Evolutionary conservation across 495 filamentous ascomycete species (phyloP), one percentile per base, ranked within the genome.

Genomic region (Annulohypoxylon bovei): DNA sequence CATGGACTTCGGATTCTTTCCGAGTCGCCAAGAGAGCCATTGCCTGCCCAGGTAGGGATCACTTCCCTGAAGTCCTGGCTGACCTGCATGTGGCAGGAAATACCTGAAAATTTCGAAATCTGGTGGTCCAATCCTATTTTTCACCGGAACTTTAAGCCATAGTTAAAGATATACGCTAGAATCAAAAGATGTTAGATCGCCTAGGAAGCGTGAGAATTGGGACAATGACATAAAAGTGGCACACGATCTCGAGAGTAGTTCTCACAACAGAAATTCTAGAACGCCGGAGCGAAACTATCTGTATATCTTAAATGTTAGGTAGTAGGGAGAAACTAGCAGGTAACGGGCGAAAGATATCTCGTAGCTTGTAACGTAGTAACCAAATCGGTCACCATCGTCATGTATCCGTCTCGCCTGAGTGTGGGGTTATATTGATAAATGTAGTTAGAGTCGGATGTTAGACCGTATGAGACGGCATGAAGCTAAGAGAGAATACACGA

Each of bases 321-420:
- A 60, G 27, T 30, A 14, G 37, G 39, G 33, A 7, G 20, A 40
- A 18, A 20, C 32, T 23, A 20, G 27, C 35, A 49, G 47, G 67
- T 61, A 63, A 66, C 52, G 39, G 44, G 57, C 35, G 18, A 71
- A 40, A 52, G 49, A 56, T 66, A 62, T 42, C 32, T 23, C 16
- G 20, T 18, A 22, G 14, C 54, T 72, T 61, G 69, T 62, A 72
- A 71, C 52, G 63, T 72, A 61, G 54, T 52, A 57, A 37, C 59
- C 18, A 12, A 55, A 47, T 18, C 53, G 49, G 42, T 40, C 44
- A 25, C 35, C 53, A 30, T 11, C 22, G 11, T 60, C 64, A 61
- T 52, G 49, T 57, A 42, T 33, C 49, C 32, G 30, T 57, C 39
- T 32, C 39, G 8, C 42, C 35, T 16, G 50, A 14, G 32, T 25